phyloP scores from a whole-genome alignment of 306 rosid genomes.

The Fragaria vesca region DNA sequence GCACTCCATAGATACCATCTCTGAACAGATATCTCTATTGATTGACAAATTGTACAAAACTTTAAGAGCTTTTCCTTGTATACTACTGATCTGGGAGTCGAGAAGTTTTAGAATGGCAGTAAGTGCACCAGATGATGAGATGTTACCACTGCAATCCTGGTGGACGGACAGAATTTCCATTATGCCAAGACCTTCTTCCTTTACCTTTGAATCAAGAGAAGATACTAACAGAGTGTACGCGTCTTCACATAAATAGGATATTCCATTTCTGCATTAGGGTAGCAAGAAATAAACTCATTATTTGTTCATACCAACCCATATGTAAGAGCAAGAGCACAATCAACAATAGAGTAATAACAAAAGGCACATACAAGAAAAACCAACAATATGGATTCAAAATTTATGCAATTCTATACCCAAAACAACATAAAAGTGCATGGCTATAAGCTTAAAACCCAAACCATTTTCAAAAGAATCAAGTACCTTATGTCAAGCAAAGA shows the following conservation, averaged over 20 bases:
- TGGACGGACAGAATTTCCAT: conserved; percentile 65
- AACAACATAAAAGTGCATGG: neutral
- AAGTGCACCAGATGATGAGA: conserved; percentile 53
- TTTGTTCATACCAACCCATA: conserved; percentile 9
- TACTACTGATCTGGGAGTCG: conserved; percentile 39
- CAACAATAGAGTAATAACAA: neutral
- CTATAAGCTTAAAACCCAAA: neutral
- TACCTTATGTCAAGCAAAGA: neutral
- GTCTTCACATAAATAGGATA: conserved; percentile 43
- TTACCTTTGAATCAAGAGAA: conserved; percentile 58
- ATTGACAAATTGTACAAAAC: conserved; percentile 55
- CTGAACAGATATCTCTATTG: conserved; percentile 38
- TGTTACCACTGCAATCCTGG: conserved; percentile 34
- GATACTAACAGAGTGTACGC: conserved; percentile 43
- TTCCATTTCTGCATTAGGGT: conserved; percentile 48
- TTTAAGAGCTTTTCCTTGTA: conserved; percentile 53
- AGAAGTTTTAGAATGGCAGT: conserved; percentile 48
- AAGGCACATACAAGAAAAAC: neutral
- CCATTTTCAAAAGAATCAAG: neutral
- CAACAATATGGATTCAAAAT: conserved; percentile 1
- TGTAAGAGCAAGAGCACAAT: conserved; percentile 17
- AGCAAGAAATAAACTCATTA: conserved; percentile 7
- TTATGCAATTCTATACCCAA: conserved; percentile 10
- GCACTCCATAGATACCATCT: conserved; percentile 49
- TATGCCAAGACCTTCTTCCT: conserved; percentile 58